Evolutionary conservation across 2,329 filamentous ascomycete genomes (phyloP).

Genomic region (Metarhizium robertsii): DNA sequence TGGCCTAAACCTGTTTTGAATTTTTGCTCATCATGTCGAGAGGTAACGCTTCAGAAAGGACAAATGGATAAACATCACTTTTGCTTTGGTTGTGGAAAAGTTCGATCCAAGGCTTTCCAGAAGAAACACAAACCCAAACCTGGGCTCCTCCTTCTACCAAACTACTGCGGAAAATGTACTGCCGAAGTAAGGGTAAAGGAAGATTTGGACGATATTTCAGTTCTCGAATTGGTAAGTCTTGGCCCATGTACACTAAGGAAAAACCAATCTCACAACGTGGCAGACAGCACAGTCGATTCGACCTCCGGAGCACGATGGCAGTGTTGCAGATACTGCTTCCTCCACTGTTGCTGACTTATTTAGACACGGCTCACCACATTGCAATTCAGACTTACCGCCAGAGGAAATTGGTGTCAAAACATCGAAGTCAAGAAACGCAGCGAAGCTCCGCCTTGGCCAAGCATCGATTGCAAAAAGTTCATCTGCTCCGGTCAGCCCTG

Average conservation of each 20-base stretch:
- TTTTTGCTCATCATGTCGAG: conserved; percentile 25
- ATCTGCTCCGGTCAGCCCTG: conserved; percentile 2
- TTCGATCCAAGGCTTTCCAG: conserved; percentile 17
- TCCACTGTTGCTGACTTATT: neutral
- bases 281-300: neutral
- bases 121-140: conserved; percentile 9
- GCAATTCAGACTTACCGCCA: neutral
- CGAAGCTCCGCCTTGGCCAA: neutral
- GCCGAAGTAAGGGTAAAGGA: conserved; percentile 14
- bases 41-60: conserved; percentile 13
- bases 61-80: conserved; percentile 23
- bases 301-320: neutral
- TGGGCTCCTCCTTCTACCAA: conserved; percentile 19
- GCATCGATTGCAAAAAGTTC: neutral
- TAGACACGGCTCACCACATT: neutral
- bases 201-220: conserved; percentile 16
- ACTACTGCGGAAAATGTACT: conserved; percentile 23
- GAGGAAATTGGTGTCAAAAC: neutral
- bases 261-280: neutral
- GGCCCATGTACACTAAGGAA: neutral
- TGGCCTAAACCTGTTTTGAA: conserved; percentile 19
- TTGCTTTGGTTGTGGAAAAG: conserved; percentile 26
- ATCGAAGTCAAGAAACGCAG: neutral
- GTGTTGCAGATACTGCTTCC: neutral
- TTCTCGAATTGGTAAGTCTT: conserved; percentile 14